Conservation (phyloP, 805 yeast genomes). For the Kazachstania kunashirensis region DNA sequence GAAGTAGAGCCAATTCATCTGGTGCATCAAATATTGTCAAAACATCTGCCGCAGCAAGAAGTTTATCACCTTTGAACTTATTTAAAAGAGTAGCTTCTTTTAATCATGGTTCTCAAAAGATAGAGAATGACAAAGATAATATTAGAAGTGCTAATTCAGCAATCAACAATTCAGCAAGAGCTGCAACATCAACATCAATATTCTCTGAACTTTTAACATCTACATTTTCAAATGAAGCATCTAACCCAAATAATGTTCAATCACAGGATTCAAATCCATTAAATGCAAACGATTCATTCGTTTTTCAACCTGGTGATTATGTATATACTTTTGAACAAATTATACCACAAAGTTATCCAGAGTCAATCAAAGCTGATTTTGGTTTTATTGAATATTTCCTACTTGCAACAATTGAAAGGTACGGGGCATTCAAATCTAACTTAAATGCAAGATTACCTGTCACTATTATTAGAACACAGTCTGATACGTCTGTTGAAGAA, state of each 20-base stretch:
- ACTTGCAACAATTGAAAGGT: constrained; percentile 60
- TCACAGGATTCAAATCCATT: not conserved
- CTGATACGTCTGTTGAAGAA: constrained; percentile 73
- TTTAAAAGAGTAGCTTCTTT: constrained; percentile 23
- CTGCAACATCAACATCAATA: constrained; percentile 15
- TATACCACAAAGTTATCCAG: constrained; percentile 74
- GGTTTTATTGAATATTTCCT: constrained; percentile 69
- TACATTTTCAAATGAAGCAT: constrained; percentile 6
- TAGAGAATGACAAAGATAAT: no score
- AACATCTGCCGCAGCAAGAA: constrained; percentile 10
- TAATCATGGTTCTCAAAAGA: constrained; percentile 1
- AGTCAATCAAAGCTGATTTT: constrained; percentile 64
- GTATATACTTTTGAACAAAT: constrained; percentile 87
- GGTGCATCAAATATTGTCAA: constrained; percentile 2
- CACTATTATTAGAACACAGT: constrained; percentile 61
- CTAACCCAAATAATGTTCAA: not conserved
- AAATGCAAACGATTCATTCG: constrained; percentile 23
- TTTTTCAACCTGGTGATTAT: constrained; percentile 81
- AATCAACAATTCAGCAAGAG: not conserved
- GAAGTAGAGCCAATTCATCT: constrained; percentile 6
- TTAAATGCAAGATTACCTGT: constrained; percentile 56
- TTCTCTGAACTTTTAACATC: constrained; percentile 21
- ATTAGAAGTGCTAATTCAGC: not conserved
- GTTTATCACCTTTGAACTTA: constrained; percentile 24
- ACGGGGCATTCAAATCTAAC: constrained; percentile 80